Conservation (phyloP, 306 rosid species). For the Pyrus betulifolia region DNA sequence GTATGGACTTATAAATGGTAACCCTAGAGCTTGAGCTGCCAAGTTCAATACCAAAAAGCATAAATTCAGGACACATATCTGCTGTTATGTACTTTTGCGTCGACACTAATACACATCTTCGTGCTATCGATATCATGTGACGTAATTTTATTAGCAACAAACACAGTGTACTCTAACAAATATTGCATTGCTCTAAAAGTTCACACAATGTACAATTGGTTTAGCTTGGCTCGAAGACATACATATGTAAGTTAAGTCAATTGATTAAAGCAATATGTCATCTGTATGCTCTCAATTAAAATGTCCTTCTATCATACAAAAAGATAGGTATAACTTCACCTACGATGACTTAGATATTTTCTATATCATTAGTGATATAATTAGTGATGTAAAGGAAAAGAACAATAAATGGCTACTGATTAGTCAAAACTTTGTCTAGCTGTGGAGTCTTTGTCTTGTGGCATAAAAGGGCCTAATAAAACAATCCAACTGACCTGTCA, state of each 20-base stretch:
- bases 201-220: background rate
- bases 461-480: background rate
- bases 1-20: constrained; percentile 71
- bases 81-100: background rate
- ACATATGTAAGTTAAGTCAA: too few species aligned
- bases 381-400: background rate
- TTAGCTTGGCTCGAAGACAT: too few species aligned
- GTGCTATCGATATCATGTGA: background rate
- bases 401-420: background rate
- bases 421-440: background rate
- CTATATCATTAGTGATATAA: background rate
- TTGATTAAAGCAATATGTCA: rapidly evolving
- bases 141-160: background rate
- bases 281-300: too few species aligned
- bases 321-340: background rate
- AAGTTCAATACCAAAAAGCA: background rate
- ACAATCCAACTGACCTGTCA: background rate
- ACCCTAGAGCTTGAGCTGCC: constrained; percentile 65
- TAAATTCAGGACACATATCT: background rate
- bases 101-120: background rate
- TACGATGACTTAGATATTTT: background rate
- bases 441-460: background rate
- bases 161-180: too few species aligned
- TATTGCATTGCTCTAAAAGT: background rate
- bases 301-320: too few species aligned